Percentiles rank a stretch among this genome's conserved stretches.
phyloP scores from a whole-genome alignment of 75 land plant genomes.

The Larix kaempferi region DNA sequence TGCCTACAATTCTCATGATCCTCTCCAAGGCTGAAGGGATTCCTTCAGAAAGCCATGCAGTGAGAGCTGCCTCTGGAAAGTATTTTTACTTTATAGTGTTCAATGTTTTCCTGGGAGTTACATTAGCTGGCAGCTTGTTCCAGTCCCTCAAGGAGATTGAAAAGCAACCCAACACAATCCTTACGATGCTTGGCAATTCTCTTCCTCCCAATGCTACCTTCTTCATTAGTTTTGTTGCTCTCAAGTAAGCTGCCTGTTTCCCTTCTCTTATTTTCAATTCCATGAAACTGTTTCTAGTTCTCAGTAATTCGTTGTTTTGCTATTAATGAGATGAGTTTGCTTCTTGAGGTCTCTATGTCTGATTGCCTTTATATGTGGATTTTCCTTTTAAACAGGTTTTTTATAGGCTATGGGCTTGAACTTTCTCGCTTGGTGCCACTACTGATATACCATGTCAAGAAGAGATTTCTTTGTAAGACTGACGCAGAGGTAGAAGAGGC shows the following conservation, averaged over 20 bases:
- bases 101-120: slow-evolving; percentile 90
- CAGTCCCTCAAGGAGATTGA: slow-evolving; percentile 41
- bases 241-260: slow-evolving; percentile 57
- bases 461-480: slow-evolving; percentile 79
- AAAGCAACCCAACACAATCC: slow-evolving; percentile 36
- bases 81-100: slow-evolving; percentile 83
- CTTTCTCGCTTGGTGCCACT: slow-evolving; percentile 82
- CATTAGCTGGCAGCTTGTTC: slow-evolving; percentile 64
- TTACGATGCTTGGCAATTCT: slow-evolving; percentile 48
- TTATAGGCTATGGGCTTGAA: slow-evolving; percentile 87
- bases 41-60: slow-evolving; percentile 58
- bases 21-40: slow-evolving; percentile 79
- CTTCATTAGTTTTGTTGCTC: slow-evolving; percentile 87
- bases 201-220: slow-evolving; percentile 76
- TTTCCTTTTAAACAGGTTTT: slow-evolving; percentile 52
- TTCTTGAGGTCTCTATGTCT: neutral
- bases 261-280: neutral
- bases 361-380: neutral
- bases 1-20: slow-evolving; percentile 68
- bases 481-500: slow-evolving; percentile 77
- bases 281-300: neutral
- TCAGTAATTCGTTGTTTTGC: neutral
- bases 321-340: neutral
- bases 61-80: slow-evolving; percentile 81
- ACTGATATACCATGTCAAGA: slow-evolving; percentile 72